phyloP scores from a whole-genome alignment of 1,284 basidiomycete genomes.

The Mycena sp. region DNA sequence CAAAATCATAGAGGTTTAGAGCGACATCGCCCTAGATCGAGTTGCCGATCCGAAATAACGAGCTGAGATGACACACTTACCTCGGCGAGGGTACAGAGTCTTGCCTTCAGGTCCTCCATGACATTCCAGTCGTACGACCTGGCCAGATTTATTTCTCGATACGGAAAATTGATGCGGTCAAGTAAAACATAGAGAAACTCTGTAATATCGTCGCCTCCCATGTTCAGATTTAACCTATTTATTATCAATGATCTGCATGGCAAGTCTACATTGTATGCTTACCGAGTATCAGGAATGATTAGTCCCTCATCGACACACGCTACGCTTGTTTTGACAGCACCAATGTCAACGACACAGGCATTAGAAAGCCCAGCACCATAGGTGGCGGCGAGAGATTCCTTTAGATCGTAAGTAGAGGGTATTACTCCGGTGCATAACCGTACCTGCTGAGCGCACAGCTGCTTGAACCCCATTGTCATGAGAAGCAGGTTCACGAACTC shows the following conservation, averaged over 20 bases:
- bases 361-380: slow-evolving; percentile 96
- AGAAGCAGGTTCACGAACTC: slow-evolving; percentile 84
- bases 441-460: slow-evolving; percentile 90
- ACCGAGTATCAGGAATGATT: slow-evolving; percentile 91
- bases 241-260: slow-evolving; percentile 12
- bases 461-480: slow-evolving; percentile 89
- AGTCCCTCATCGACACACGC: slow-evolving; percentile 97
- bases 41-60: background rate
- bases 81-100: slow-evolving; percentile 87
- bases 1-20: slow-evolving; percentile 90
- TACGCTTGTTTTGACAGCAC: slow-evolving; percentile 85
- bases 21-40: slow-evolving; percentile 80
- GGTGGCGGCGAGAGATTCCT: slow-evolving; percentile 94
- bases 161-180: slow-evolving; percentile 87
- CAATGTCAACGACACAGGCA: slow-evolving; percentile 96
- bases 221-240: slow-evolving; percentile 81
- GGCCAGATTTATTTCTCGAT: slow-evolving; percentile 82
- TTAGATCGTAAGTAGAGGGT: slow-evolving; percentile 1
- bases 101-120: slow-evolving; percentile 88
- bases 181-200: slow-evolving; percentile 88
- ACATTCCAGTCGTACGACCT: slow-evolving; percentile 87
- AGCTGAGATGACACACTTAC: slow-evolving; percentile 48
- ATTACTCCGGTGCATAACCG: slow-evolving; percentile 23
- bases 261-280: slow-evolving; percentile 24
- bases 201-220: slow-evolving; percentile 95